A percentile compares a stretch with the other conserved stretches of the same genome.
Evolutionary conservation across 1,284 basidiomycete genomes (phyloP).

Genomic region (Trichosporon sp.): DNA sequence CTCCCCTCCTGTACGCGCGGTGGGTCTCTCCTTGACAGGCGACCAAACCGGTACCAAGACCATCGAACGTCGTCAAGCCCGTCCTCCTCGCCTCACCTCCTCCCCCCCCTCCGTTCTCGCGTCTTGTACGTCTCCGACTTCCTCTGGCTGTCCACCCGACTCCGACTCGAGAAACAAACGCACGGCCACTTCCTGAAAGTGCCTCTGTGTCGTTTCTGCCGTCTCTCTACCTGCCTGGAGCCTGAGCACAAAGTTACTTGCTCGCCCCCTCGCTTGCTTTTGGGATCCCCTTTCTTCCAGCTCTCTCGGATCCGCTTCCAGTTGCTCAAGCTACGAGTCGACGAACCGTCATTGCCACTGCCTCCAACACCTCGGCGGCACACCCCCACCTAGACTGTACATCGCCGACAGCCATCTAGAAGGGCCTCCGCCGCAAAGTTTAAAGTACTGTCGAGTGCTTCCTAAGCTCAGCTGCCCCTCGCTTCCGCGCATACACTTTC

Average conservation of each 20-base stretch:
- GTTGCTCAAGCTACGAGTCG: not conserved
- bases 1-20: conserved; percentile 12
- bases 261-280: not conserved
- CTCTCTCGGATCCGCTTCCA: conserved; percentile 9
- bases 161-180: not conserved
- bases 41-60: conserved; percentile 18
- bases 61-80: conserved; percentile 16
- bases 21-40: conserved; percentile 12
- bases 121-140: not conserved
- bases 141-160: not conserved
- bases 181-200: not conserved
- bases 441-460: not conserved
- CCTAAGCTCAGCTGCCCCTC: not conserved
- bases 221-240: not conserved
- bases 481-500: conserved; percentile 11
- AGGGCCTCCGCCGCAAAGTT: conserved; percentile 5
- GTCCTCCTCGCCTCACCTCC: conserved; percentile 14
- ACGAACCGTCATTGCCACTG: not conserved
- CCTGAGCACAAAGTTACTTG: conserved; percentile 17
- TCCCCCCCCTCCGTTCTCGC: not conserved
- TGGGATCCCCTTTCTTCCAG: not conserved
- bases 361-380: not conserved
- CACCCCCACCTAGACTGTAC: not conserved
- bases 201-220: not conserved
- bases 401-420: not conserved